Evolutionary conservation across 75 land plant genomes (phyloP), one percentile per base, ranked within the genome.

Genomic region (Gnetum montanum): DNA sequence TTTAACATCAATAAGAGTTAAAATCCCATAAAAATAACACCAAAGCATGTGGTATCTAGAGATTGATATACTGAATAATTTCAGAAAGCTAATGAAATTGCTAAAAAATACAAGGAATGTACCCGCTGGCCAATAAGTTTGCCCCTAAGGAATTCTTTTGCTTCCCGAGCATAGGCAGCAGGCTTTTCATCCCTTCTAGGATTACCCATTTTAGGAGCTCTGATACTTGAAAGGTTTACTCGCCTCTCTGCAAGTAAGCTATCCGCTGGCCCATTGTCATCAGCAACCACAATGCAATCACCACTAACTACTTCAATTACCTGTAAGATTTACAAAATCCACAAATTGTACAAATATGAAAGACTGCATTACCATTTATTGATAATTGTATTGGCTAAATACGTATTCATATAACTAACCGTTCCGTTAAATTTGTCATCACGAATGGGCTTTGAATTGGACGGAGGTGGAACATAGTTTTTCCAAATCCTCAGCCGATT

Each of bases 281-380:
- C 99, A 19, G 97, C 97, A 12, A 95, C 88, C 56, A 95, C 73
- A 27, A 95, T 63, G 67, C 99, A 95, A 46, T 95, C 99, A 31
- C 91, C 99, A 80, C 99, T 95, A 2, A 90, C 97, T 65, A 95
- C 87, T 66, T 95, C 99, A 8, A 95, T 75, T 6, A 95, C 97
- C 97, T 93, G 70, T 12, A 13, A 38, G 38, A 22, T 44, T 19
- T 12, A 12, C 24, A 8, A 31, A 31, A 50, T 52, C 18, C 13
- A n/a, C 3, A 6, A 22, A 23, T 31, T 20, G 30, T 26, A 52
- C 19, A 6, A 33, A 8, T 27, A 33, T 27, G 54, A 23, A 52
- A 11, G 4, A 8, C 24, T 33, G 11, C 19, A 19, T 52, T 31
- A 5, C 26, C 22, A 31, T 18, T 12, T 10, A n/a, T 7, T 16